Base-by-base conservation (phyloP, 225 moss, liverwort and hornwort genomes). In the Polytrichum formosum region DNA sequence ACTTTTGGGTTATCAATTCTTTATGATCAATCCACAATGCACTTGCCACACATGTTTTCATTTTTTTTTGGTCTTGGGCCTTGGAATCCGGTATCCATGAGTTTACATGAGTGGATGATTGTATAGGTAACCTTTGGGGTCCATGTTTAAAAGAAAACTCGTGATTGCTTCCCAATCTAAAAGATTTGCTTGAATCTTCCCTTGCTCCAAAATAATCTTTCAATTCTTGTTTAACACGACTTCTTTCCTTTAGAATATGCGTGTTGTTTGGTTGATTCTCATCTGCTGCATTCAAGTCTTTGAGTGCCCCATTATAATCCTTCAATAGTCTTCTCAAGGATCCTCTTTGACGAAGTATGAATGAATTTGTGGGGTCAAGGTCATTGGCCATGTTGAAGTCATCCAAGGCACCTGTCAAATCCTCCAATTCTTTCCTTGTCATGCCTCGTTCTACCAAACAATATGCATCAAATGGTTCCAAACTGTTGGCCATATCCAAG, bases 191-290 rank as follows among this genome's bases (percentile, higher is more conserved):
- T 9, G 33, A 63, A 55, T 69, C 75, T 5, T 55, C 23, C 8
- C 33, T 0, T 7, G 67, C 67, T 1, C 62, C 20, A 20, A 1
- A 1, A 1, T 17, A 31, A 37, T 77, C 77, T 25, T 67, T 33
- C 54, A 72, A 65, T 4, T 31, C 67, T 6, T 35, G 60, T 27
- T 72, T 77, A 18, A 55, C 67, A 30, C 61, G 55, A 53, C 77
- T 67, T 27, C 54, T 61, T 20, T 67, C 54, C 20, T 30, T 19
- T 0, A 72, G 1, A 17, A 5, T 65, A 22, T 58, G 21, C 22
- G 21, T 4, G 0, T 65, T 18, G n/a, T 25, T 13, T 20, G 59
- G 6, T 56, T 37, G 56, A 19, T 27, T 4, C 6, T 56, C 28
- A 22, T 22, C 7, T 19, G 19, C 65, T 5, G 25, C 64, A 22